Evolutionary conservation across 176 grass and related monocot species (phyloP), one percentile per base, ranked within the genome.

Genomic region (Aegilops longissima): DNA sequence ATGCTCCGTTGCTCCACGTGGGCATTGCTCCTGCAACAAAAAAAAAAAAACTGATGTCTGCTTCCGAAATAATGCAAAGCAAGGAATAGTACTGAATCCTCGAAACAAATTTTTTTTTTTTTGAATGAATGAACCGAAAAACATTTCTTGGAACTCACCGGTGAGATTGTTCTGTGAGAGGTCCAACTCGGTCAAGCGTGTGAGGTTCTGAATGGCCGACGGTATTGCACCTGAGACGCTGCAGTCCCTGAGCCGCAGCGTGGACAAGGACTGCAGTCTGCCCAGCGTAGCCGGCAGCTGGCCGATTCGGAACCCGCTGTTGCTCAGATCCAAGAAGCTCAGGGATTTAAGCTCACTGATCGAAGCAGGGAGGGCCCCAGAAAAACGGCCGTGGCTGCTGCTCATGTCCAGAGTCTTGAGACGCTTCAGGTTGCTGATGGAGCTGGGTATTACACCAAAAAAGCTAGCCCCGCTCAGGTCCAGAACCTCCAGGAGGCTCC

Each of bases 351-450:
- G 25, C 3, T 85, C 40, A 13, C 20, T n/a, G 40, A 85, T 85
- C 61, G 83, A 77, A 25, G 40, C 27, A 3, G 83, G 72, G 65
- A 85, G 56, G 2, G 40, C 72, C 2, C 40, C 72, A 8, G 83
- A 77, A 11, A 83, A 83, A 10, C 34, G n/a, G 51, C 72, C 29
- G 35, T 66, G 66, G 10, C 27, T 85, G n/a, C 54, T 10, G 56
- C 82, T 84, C 4, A 85, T 14, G 30, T 68, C 83, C 44, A 78
- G 42, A 12, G 12, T 54, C 61, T 76, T 49, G 3, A 84, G 58
- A 34, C 13, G 33, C 42, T 79, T 81, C 61, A 93, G 85, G 80
- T 82, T 85, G 18, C 77, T 34, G 42, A 86, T 88, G 34, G 92
- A 93, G 33, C 44, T 31, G 3, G 82, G 88, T 42, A 93, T 34